phyloP scores from a whole-genome alignment of 2,329 filamentous ascomycete genomes.

The Pseudocercospora musae region DNA sequence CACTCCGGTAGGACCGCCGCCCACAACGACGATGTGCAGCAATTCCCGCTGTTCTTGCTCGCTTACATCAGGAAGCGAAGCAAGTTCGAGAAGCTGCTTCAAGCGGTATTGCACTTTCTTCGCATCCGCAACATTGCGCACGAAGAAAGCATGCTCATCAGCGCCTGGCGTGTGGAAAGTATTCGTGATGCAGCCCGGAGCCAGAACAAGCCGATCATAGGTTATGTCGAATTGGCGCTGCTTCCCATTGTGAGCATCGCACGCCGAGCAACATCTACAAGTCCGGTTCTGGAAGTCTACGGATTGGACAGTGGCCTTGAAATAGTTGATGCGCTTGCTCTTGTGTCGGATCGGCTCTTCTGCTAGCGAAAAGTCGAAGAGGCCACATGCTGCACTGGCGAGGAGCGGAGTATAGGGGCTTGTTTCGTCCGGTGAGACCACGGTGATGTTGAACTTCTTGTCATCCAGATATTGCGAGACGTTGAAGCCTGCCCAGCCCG shows the following conservation, averaged over 20 bases:
- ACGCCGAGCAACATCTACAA: constrained; percentile 36
- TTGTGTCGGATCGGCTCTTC: constrained; percentile 47
- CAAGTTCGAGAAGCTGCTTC: constrained; percentile 38
- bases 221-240: constrained; percentile 37
- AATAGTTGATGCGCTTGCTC: constrained; percentile 22
- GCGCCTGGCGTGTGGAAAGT: constrained; percentile 25
- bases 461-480: constrained; percentile 38
- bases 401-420: constrained; percentile 46
- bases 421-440: constrained; percentile 44
- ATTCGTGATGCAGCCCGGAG: constrained; percentile 38
- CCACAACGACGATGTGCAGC: constrained; percentile 41
- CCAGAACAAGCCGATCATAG: constrained; percentile 43
- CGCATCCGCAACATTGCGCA: constrained; percentile 21
- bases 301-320: constrained; percentile 35
- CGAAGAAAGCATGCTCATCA: constrained; percentile 23
- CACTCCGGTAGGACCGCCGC: constrained; percentile 44
- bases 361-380: constrained; percentile 46
- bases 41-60: constrained; percentile 34
- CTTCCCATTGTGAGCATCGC: constrained; percentile 31
- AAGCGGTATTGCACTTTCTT: constrained; percentile 34
- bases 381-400: constrained; percentile 43
- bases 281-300: constrained; percentile 39
- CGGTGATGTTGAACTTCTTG: constrained; percentile 39
- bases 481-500: constrained; percentile 43
- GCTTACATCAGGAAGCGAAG: constrained; percentile 33